Conservation (phyloP, 768 basidiomycete genomes). For the Kwoniella sp. region DNA sequence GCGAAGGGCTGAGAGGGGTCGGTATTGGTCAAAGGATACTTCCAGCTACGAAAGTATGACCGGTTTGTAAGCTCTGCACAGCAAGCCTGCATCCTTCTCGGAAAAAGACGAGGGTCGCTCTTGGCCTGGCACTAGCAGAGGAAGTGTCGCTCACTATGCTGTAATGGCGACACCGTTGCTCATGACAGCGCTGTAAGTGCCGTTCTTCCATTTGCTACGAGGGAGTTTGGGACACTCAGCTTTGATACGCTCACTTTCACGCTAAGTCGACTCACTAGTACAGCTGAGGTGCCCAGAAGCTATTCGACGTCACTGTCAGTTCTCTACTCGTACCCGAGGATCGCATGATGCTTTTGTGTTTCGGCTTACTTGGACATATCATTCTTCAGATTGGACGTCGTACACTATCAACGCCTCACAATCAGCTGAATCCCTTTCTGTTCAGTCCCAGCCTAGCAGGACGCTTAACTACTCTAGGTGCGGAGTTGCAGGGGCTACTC, state of each 20-base stretch:
- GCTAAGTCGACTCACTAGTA: constrained; percentile 37
- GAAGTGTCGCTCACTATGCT: constrained; percentile 23
- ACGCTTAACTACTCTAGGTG: background rate
- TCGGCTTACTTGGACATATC: constrained; percentile 30
- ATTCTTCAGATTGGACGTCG: constrained; percentile 27
- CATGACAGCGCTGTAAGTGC: constrained; percentile 26
- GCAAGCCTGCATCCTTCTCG: background rate
- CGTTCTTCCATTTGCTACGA: constrained; percentile 33
- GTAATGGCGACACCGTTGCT: constrained; percentile 22
- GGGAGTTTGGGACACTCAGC: background rate
- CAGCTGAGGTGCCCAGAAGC: constrained; percentile 38
- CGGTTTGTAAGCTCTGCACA: background rate
- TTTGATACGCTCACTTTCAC: background rate
- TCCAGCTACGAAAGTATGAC: constrained; percentile 20
- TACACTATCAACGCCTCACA: constrained; percentile 21
- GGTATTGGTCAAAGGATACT: constrained; percentile 15
- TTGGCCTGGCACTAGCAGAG: background rate
- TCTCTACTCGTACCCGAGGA: background rate
- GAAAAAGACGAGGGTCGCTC: background rate
- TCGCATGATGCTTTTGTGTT: too few relatives aligned
- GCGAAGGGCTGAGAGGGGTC: constrained; percentile 16
- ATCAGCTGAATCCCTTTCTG: background rate
- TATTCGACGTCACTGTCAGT: constrained; percentile 1
- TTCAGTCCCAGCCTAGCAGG: background rate
- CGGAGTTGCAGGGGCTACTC: constrained; percentile 4